Conservation (phyloP, 495 filamentous ascomycete species). For the Hypomontagnella submonticulosa region DNA sequence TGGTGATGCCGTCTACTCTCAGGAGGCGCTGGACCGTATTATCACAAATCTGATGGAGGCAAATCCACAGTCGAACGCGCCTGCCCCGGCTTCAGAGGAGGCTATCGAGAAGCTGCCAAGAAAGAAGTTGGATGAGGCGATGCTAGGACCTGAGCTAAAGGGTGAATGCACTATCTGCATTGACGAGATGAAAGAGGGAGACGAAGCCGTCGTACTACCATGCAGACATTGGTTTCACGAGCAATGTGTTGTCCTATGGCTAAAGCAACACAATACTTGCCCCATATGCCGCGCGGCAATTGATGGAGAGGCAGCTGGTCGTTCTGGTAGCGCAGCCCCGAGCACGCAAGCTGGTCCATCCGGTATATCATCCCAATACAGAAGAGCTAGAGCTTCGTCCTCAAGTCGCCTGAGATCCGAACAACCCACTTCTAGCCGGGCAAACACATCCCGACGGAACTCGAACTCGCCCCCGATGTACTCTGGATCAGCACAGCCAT, state of each 20-base stretch:
- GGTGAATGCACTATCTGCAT: slow-evolving; percentile 95
- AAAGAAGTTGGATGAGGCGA: slow-evolving; percentile 70
- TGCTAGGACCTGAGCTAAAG: slow-evolving; percentile 69
- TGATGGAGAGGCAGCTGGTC: slow-evolving; percentile 51
- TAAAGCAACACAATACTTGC: slow-evolving; percentile 89
- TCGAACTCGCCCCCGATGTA: slow-evolving; percentile 38
- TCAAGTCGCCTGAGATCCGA: slow-evolving; percentile 35
- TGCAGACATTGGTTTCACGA: slow-evolving; percentile 95
- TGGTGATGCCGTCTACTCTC: slow-evolving; percentile 90
- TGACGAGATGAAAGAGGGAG: slow-evolving; percentile 79
- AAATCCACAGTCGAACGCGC: slow-evolving; percentile 76
- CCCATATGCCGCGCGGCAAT: slow-evolving; percentile 87
- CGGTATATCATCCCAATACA: slow-evolving; percentile 22
- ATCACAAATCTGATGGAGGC: slow-evolving; percentile 89
- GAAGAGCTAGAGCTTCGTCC: slow-evolving; percentile 14
- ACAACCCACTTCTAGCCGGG: slow-evolving; percentile 20
- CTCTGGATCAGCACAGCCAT: slow-evolving; percentile 21
- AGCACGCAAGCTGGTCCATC: slow-evolving; percentile 19
- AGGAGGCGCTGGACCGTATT: slow-evolving; percentile 90
- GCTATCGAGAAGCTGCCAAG: slow-evolving; percentile 80
- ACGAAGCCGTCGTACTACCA: slow-evolving; percentile 80
- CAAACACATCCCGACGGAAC: slow-evolving; percentile 17
- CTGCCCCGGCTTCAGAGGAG: slow-evolving; percentile 79
- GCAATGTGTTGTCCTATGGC: slow-evolving; percentile 79
- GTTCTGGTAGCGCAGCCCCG: slow-evolving; percentile 24